phyloP scores from a whole-genome alignment of 139 green algal species.

The Dunaliella sp. region DNA sequence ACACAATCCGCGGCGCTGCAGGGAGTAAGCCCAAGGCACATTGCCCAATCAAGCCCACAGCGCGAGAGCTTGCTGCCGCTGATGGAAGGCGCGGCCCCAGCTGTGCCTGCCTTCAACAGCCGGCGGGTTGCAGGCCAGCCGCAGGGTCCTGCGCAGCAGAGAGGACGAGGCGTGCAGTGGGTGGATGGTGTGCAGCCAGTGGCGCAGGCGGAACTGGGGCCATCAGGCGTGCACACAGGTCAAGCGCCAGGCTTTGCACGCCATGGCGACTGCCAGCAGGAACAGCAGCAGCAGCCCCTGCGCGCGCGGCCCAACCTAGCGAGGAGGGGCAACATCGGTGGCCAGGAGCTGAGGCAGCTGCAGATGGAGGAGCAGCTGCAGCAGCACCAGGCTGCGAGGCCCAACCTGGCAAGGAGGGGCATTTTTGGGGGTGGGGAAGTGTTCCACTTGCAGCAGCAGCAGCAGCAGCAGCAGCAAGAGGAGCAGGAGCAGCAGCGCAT shows the following conservation, averaged over 20 bases:
- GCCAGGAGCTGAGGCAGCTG: not conserved
- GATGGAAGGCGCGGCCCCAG: too few relatives aligned
- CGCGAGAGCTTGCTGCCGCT: not conserved
- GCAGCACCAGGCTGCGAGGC: not conserved
- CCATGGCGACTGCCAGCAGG: too few relatives aligned
- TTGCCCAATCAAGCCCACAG: not conserved
- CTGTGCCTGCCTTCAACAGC: too few relatives aligned
- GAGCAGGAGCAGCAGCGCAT: not conserved
- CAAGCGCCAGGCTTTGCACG: too few relatives aligned
- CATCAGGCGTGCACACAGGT: too few relatives aligned
- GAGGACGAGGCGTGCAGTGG: too few relatives aligned
- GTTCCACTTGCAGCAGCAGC: too few relatives aligned
- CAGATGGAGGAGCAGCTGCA: not conserved
- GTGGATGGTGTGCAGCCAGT: too few relatives aligned
- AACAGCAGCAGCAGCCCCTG: too few relatives aligned
- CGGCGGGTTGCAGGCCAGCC: too few relatives aligned
- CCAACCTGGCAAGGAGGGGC: not conserved
- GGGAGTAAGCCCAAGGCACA: not conserved
- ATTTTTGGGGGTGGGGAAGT: not conserved
- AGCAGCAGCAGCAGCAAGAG: not conserved
- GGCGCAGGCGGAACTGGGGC: too few relatives aligned
- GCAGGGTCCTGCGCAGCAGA: too few relatives aligned
- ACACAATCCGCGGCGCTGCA: not conserved
- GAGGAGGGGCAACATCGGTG: not conserved
- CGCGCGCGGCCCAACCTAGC: not conserved